phyloP scores from a whole-genome alignment of 352 stramenopile genomes.

The Globisporangium paroecandrum region DNA sequence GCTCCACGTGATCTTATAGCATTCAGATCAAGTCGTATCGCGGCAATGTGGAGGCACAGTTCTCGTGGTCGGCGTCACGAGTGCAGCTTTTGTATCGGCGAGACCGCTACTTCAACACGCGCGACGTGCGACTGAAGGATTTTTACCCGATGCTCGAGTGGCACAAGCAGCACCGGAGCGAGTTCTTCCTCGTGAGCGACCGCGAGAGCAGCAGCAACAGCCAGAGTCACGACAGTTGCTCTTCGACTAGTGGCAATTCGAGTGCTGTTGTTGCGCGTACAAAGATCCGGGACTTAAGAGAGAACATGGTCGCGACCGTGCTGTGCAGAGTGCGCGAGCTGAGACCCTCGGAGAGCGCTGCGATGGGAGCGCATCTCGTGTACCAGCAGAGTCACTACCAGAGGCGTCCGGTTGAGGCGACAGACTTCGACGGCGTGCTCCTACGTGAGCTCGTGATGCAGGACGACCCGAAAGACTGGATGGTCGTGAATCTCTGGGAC shows the following conservation, averaged over 20 bases:
- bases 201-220: neutral
- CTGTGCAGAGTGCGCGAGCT: slow-evolving; percentile 31
- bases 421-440: slow-evolving; percentile 38
- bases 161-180: slow-evolving; percentile 53
- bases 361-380: slow-evolving; percentile 5
- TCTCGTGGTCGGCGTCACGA: slow-evolving; percentile 31
- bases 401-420: slow-evolving; percentile 6
- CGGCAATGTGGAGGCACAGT: slow-evolving; percentile 57
- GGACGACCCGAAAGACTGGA: slow-evolving; percentile 32
- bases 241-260: neutral
- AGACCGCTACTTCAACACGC: slow-evolving; percentile 55
- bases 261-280: slow-evolving; percentile 8
- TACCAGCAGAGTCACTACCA: slow-evolving; percentile 6
- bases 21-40: slow-evolving; percentile 42
- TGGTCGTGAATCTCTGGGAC: slow-evolving; percentile 63
- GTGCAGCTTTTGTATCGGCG: slow-evolving; percentile 59
- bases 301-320: slow-evolving; percentile 56
- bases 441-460: slow-evolving; percentile 49
- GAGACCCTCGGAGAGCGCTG: slow-evolving; percentile 2
- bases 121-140: slow-evolving; percentile 43
- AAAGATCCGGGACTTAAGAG: slow-evolving; percentile 42
- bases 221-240: slow-evolving; percentile 2
- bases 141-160: slow-evolving; percentile 69
- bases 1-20: slow-evolving; percentile 1
- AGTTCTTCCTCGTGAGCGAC: slow-evolving; percentile 31